Percentiles rank a stretch among this genome's conserved stretches.
phyloP scores from a whole-genome alignment of 805 yeast species.

The Metschnikowia santaceciliae region DNA sequence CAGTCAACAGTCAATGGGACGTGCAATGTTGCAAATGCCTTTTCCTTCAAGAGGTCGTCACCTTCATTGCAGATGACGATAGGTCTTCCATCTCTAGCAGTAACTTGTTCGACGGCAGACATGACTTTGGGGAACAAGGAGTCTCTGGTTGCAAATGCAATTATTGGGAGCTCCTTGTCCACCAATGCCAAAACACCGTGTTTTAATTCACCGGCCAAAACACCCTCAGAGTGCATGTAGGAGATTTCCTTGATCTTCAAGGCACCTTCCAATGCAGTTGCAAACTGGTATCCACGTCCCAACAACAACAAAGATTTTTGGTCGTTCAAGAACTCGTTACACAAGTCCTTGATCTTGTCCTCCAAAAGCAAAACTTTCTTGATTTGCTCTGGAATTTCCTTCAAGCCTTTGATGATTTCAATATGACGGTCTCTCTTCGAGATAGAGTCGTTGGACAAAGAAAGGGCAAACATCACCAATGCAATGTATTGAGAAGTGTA shows the following conservation, averaged over 20 bases:
- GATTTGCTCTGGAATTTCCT: slow-evolving; percentile 81
- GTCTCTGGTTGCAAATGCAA: slow-evolving; percentile 95
- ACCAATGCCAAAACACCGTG: slow-evolving; percentile 98
- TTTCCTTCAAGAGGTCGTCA: slow-evolving; percentile 58
- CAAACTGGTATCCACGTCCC: slow-evolving; percentile 97
- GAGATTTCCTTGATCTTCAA: slow-evolving; percentile 97
- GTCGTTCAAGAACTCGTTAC: slow-evolving; percentile 65
- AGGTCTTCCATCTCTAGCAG: slow-evolving; percentile 96
- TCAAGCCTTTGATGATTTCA: slow-evolving; percentile 83
- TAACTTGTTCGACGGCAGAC: slow-evolving; percentile 94
- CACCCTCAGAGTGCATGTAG: slow-evolving; percentile 99
- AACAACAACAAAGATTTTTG: slow-evolving; percentile 85
- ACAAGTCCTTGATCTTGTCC: slow-evolving; percentile 67
- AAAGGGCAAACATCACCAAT: slow-evolving; percentile 91
- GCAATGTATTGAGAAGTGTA: slow-evolving; percentile 98
- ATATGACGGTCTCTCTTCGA: slow-evolving; percentile 71
- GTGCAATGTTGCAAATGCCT: slow-evolving; percentile 68
- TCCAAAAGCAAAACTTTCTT: slow-evolving; percentile 70
- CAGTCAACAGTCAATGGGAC: slow-evolving; percentile 97
- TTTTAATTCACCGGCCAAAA: slow-evolving; percentile 96
- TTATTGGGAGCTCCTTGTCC: slow-evolving; percentile 88
- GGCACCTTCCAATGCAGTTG: slow-evolving; percentile 98
- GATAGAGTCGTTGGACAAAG: slow-evolving; percentile 87
- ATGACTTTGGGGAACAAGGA: slow-evolving; percentile 93
- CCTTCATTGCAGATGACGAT: slow-evolving; percentile 85